Base-by-base conservation (phyloP, 192 early-diverging fungal species). In the Neocallimastix lanati region DNA sequence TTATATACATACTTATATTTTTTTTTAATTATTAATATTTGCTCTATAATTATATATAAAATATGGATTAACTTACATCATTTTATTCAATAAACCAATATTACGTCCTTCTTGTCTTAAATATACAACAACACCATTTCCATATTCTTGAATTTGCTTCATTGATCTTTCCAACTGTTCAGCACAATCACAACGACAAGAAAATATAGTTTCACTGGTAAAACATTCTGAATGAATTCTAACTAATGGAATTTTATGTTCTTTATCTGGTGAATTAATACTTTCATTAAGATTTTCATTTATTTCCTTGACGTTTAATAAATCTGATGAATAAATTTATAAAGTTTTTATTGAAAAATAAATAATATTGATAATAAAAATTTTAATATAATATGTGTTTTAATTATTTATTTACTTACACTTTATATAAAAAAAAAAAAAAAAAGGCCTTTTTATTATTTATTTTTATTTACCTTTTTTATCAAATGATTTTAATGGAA, bases 141-240 rank as follows among this genome's bases (percentile, higher is more conserved):
- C 93, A 80, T 93, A 94, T 29, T 82, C 81, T 79, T 93, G 91
- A 85, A 99, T 97, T 79, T 92, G 83, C 76, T 91, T 85, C 94
- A 97, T 96, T 0, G 96, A 93, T 82, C 93, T 92, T 78, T 96
- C 91, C 78, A 98, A 86, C 82, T 98, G 96, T 81, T 96, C 95
- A 18, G 92, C 95, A 85, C 97, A 99, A 84, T 99, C 97, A 81
- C 97, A 99, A 14, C 97, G 89, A 78, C 89, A 90, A 14, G 93
- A 94, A 28, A 93, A 91, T 5, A 97, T 90, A 0, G 94, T 97
- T 82, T 99, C 97, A 76, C 97, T 96, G 0, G 97, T 99, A 80
- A 96, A 97, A 82, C 97, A 99, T 82, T 94, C 96, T 0, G 96
- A 97, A 82, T 99, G 97, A 76, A 99, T 96, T 28, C 97, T 91